Evolutionary conservation across 148 eudicot genomes (phyloP), one percentile per base, ranked within the genome.

Genomic region (Selenicereus undatus): DNA sequence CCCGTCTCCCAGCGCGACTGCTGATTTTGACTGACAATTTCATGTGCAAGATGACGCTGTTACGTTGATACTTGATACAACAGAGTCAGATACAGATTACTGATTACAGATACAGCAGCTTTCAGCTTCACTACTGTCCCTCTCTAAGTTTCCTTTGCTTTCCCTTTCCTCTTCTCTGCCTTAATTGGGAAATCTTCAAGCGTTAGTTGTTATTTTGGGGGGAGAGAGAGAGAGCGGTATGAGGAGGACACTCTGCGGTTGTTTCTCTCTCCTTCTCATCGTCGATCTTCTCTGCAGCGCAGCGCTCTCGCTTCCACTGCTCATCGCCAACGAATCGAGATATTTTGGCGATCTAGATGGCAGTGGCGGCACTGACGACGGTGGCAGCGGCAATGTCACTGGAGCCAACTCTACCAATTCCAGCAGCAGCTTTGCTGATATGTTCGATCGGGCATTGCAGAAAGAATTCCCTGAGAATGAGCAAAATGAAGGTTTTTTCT

Each of bases 401-500:
- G 82, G 52, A 18, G 80, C 64, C 45, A 58, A 71, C 66, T 36
- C 81, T 21, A 75, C 86, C 3, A 75, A 68, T n/a, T 26, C 88
- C n/a, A 79, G 90, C 32, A 87, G 83, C 22, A 95, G 97, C 80
- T 92, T 95, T 21, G 97, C 99, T 58, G 97, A 89, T 54, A 93
- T 95, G 90, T 91, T 95, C 83, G 99, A 93, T 92, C 97, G 99
- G 21, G 99, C 99, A 11, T 86, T 95, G 20, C 91, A 92, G 85
- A 93, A 93, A 64, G 99, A 95, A 86, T 95, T 95, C 81, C 88
- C 97, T 18, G 99, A 95, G 78, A 91, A 85, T 82, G 97, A 94
- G 79, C 93, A 91, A 77, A 86, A 76, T 79, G 89, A 94, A 93
- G 97, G 97, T 91, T 64, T 13, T 20, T 77, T 42, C 24, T 78